Conservation (phyloP, 2,329 filamentous ascomycete genomes). For the Coniella lustricola region DNA sequence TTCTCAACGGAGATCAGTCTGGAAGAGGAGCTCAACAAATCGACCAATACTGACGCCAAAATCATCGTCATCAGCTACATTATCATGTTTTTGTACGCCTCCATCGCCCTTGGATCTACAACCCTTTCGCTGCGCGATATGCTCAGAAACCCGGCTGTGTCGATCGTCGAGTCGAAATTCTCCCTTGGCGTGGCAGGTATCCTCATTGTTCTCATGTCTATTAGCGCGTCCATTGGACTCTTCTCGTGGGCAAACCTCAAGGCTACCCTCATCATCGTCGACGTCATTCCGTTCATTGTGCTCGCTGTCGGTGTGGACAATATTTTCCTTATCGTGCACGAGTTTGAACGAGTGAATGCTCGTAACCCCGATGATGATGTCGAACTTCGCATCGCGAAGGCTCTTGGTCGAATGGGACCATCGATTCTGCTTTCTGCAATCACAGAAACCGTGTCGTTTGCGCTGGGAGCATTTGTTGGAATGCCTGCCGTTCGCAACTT, state of each 20-base stretch:
- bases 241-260: conserved; percentile 91
- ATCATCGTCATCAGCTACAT: conserved; percentile 96
- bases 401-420: conserved; percentile 92
- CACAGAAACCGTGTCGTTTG: conserved; percentile 90
- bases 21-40: conserved; percentile 94
- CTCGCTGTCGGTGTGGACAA: conserved; percentile 97
- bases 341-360: conserved; percentile 90
- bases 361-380: conserved; percentile 86
- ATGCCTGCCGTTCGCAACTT: conserved; percentile 99
- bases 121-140: conserved; percentile 71
- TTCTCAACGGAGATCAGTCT: conserved; percentile 95
- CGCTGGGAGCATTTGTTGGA: conserved; percentile 84
- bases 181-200: conserved; percentile 92
- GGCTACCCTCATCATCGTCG: conserved; percentile 93
- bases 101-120: conserved; percentile 82
- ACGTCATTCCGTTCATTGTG: conserved; percentile 96
- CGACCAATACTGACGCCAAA: conserved; percentile 95
- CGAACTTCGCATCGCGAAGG: conserved; percentile 76
- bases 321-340: conserved; percentile 96
- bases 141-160: conserved; percentile 72
- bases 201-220: conserved; percentile 93
- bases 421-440: conserved; percentile 93
- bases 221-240: conserved; percentile 86
- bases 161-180: conserved; percentile 93
- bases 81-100: conserved; percentile 98